Evolutionary conservation across 2,329 filamentous ascomycete species (phyloP).

Genomic region (Pleomassaria siparia): DNA sequence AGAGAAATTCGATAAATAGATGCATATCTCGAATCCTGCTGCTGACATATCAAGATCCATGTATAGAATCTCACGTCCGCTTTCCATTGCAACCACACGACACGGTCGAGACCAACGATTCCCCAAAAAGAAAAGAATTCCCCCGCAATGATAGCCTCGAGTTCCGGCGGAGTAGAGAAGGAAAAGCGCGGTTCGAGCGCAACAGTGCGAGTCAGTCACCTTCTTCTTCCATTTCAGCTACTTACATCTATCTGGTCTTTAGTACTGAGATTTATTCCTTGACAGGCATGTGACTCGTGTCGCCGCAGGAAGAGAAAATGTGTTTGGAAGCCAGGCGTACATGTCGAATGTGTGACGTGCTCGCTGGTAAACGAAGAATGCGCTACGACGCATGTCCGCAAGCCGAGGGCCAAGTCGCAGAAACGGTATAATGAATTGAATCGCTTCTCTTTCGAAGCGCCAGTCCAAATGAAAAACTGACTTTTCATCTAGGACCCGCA

Average conservation of each 20-base stretch:
- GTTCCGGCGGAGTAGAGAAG: constrained; percentile 4
- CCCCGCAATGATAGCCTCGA: not conserved
- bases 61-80: too few species aligned
- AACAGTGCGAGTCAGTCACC: constrained; percentile 3
- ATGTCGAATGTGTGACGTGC: constrained; percentile 23
- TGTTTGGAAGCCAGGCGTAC: constrained; percentile 19
- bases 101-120: not conserved
- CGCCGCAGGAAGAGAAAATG: constrained; percentile 28
- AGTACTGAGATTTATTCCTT: not conserved
- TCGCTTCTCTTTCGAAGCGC: too few species aligned
- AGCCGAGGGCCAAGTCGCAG: constrained; percentile 23
- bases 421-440: constrained; percentile 25
- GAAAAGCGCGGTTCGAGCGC: constrained; percentile 8
- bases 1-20: not conserved
- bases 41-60: not conserved
- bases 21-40: not conserved
- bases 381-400: constrained; percentile 26
- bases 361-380: constrained; percentile 25
- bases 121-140: too few species aligned
- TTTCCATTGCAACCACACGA: not conserved
- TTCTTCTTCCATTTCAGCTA: not conserved
- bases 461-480: too few species aligned
- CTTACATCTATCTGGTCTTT: not conserved
- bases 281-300: constrained; percentile 29
- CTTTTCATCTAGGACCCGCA: constrained; percentile 20